Base-by-base conservation (phyloP, 31 red algal genomes). In the Endocladia muricata region DNA sequence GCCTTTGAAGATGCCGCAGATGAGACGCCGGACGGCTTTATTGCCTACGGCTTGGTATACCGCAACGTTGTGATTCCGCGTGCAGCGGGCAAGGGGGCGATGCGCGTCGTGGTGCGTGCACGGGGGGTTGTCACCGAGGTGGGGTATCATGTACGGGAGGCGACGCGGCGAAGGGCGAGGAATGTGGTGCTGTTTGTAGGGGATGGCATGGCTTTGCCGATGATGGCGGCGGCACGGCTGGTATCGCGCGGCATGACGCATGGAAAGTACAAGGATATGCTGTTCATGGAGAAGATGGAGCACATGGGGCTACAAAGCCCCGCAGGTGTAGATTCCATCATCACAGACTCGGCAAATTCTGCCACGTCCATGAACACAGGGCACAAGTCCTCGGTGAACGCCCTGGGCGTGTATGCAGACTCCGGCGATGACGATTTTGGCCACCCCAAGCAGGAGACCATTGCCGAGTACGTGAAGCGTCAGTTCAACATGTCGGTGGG, bases 231-330 rank as follows among this genome's bases (percentile, higher is more conserved):
- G 2, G 85, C 78, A 2, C 43, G 85, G 28, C 76, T 89, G 1
- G 70, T 89, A 7, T 83, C 78, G 0, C 65, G 78, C 23, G 85
- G 85, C 15, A 89, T 89, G 85, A 41, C 55, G 37, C 69, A 89
- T 23, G 85, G 85, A 3, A 89, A 89, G 47, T 89, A 61, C 85
- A 89, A 89, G 44, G 54, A n/a, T n/a, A n/a, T n/a, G n/a, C n/a
- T n/a, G n/a, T n/a, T n/a, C n/a, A n/a, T n/a, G n/a, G n/a, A 88
- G 26, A 65, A 70, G 52, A 1, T 88, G 31, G 55, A 52, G n/a
- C 34, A 81, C 40, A 36, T 82, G 22, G 83, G 54, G 1, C 55
- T 88, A 1, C 74, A 70, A 43, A 69, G 32, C 36, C 67, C 83
- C 0, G 7, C 71, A 31, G 83, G 83, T 21, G 71, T 88, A 31